phyloP scores from a whole-genome alignment of 306 rosid genomes.

The Citrullus mucosospermus region DNA sequence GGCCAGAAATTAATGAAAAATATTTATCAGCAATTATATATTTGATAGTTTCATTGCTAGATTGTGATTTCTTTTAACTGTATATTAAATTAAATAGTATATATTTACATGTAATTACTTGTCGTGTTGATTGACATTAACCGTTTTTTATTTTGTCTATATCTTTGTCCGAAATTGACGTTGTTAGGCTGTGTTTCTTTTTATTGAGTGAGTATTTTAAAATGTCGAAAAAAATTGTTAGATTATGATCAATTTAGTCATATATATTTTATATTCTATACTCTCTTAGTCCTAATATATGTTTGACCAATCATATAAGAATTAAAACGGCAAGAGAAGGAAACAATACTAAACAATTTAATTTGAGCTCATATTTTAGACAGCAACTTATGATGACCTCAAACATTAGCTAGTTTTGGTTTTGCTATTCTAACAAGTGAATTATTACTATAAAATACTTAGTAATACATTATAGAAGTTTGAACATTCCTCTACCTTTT shows the following conservation, averaged over 20 bases:
- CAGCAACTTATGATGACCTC: too few species aligned
- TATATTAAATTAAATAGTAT: background rate
- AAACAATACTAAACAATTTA: background rate
- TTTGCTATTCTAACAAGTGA: background rate
- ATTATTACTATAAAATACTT: background rate
- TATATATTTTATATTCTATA: background rate
- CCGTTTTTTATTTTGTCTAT: background rate
- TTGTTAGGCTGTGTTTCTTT: background rate
- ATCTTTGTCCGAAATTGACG: background rate
- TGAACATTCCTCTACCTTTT: too few species aligned
- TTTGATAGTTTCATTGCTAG: background rate
- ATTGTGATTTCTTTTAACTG: background rate
- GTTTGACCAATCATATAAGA: too few species aligned
- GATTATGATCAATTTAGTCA: background rate
- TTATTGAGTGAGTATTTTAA: background rate
- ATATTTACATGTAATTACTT: background rate
- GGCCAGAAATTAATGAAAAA: background rate
- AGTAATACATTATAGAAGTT: too few species aligned
- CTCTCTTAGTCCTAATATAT: background rate
- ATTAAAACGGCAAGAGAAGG: background rate
- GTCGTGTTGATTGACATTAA: background rate
- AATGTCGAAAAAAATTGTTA: background rate
- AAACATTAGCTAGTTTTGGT: too few species aligned
- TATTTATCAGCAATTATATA: background rate
- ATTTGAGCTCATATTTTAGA: too few species aligned